These are phyloP conservation scores for Schwanniomyces pseudopolymorphus DNA, from an alignment of 805 yeast species.

Conservation along the genomic window DNA sequence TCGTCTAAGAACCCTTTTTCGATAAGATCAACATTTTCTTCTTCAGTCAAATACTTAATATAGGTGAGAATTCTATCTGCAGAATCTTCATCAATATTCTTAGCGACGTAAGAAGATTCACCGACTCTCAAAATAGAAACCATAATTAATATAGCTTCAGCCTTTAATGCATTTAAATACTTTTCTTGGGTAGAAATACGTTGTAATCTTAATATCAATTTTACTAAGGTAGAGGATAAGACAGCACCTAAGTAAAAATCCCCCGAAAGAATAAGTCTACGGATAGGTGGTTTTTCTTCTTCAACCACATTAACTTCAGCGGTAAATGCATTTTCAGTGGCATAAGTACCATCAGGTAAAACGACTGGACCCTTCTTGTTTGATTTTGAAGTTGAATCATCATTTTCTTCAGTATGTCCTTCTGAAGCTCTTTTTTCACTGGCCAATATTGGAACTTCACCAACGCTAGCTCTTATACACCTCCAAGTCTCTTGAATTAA, in stretches of 20 bases:
- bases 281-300: conserved; percentile 68
- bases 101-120: conserved; percentile 64
- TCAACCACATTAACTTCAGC: conserved; percentile 34
- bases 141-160: conserved; percentile 91
- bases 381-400: conserved; percentile 22
- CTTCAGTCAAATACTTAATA: conserved; percentile 74
- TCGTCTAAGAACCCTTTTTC: conserved; percentile 81
- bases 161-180: conserved; percentile 78
- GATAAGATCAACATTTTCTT: conserved; percentile 49
- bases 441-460: conserved; percentile 87
- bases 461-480: conserved; percentile 75
- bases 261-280: conserved; percentile 79
- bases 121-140: conserved; percentile 91
- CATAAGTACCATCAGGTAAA: conserved; percentile 98
- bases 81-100: conserved; percentile 92
- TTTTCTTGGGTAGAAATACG: conserved; percentile 54
- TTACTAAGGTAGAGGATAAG: conserved; percentile 82
- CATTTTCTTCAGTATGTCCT: conserved; percentile 27
- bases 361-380: conserved; percentile 67
- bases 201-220: conserved; percentile 76
- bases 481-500: conserved; percentile 86
- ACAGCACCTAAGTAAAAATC: conserved; percentile 91
- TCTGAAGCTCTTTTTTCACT: conserved; percentile 45
- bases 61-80: conserved; percentile 92
- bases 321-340: conserved; percentile 84